A percentile compares a stretch with the other conserved stretches of the same genome.
phyloP scores from a whole-genome alignment of 2,329 filamentous ascomycete species.

The Conoideocrella luteorostrata region DNA sequence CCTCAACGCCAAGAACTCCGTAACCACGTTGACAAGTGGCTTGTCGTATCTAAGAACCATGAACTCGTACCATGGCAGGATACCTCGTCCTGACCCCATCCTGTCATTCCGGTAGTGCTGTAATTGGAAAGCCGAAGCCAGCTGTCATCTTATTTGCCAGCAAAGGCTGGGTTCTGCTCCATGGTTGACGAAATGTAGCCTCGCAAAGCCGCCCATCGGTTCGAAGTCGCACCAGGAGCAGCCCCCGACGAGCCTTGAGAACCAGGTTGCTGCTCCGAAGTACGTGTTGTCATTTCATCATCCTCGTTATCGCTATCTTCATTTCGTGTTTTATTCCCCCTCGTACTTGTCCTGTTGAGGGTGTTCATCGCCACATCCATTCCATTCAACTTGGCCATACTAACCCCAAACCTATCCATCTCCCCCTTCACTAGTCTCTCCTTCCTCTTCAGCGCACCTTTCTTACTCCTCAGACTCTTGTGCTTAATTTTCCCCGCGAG shows the following conservation, averaged over 20 bases:
- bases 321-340: neutral
- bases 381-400: constrained; percentile 66
- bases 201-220: constrained; percentile 74
- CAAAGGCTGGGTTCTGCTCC: constrained; percentile 79
- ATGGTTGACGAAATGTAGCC: constrained; percentile 81
- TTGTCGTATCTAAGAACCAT: too few species aligned
- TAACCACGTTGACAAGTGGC: neutral
- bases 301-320: constrained; percentile 13
- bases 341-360: neutral
- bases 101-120: too few species aligned
- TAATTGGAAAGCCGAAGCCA: neutral
- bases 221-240: constrained; percentile 37
- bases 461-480: constrained; percentile 66
- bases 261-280: neutral
- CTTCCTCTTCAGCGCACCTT: constrained; percentile 77
- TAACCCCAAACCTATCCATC: constrained; percentile 76
- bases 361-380: constrained; percentile 19
- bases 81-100: too few species aligned
- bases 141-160: constrained; percentile 13
- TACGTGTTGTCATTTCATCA: constrained; percentile 12
- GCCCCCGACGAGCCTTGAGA: constrained; percentile 4
- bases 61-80: too few species aligned
- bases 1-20: constrained; percentile 3
- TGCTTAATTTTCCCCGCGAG: constrained; percentile 58
- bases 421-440: constrained; percentile 74